Base-by-base conservation (phyloP, 148 eudicot species). In the Diospyros lotus region DNA sequence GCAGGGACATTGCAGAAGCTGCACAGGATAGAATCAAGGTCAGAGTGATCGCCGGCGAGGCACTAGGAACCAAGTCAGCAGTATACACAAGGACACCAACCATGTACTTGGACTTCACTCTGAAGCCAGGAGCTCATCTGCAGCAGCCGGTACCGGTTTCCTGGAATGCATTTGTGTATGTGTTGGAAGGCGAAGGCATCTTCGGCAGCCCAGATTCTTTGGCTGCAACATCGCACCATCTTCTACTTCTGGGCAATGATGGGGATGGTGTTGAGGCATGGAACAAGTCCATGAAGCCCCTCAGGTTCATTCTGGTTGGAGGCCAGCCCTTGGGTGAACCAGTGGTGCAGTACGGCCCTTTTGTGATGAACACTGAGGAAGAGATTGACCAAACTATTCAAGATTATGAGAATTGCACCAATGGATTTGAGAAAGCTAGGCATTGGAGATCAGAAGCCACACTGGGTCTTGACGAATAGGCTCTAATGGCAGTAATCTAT, bases 301-400 rank as follows among this genome's bases (percentile, higher is more conserved):
- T 93, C 0, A 79, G 90, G 75, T 93, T 93, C 48, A 58, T 93
- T 39, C 59, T 93, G 59, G 84, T 91, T 1, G 97, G 92, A n/a
- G 97, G 98, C n/a, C 87, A 93, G 61, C 98, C 98, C 1, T 72
- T 93, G 76, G 89, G 85, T 17, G 97, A 93, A 66, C 94, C 98
- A 0, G 77, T 93, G 48, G 91, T 80, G 58, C 98, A 93, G 18
- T 73, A 59, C 42, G 98, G 97, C 9, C 97, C 98, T 2, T 93
- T 93, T 83, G 98, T 93, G 74, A 91, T 93, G 98, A 93, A 93
- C 82, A 86, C 86, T 13, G 91, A 87, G 76, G 90, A 91, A 75
- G 91, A 93, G 64, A 87, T 93, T 69, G 94, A 93, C 64, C 91
- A 83, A 73, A 87, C 97, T 0, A 82, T 93, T 69, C 84, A 89